These are phyloP conservation scores for Calocybe cyanea DNA, from an alignment of 768 basidiomycete genomes.

Conservation along the genomic window DNA sequence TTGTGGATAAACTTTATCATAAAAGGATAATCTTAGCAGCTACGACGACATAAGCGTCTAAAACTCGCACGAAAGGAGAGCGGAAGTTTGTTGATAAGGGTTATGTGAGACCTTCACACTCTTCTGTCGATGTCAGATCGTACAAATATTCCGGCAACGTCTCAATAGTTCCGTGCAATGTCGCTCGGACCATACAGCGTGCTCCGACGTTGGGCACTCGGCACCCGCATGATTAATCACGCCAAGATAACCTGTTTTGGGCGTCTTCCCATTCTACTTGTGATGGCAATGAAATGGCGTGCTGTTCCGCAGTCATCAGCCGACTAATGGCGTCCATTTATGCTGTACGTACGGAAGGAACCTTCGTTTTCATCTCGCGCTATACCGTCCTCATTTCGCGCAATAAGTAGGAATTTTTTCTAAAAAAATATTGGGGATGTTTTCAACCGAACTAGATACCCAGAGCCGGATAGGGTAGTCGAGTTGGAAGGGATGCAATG, in stretches of 20 bases:
- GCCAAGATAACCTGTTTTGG: constrained; percentile 39
- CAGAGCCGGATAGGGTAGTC: constrained; percentile 97
- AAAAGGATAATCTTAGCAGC: constrained; percentile 61
- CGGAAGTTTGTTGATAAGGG: constrained; percentile 64
- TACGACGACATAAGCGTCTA: constrained; percentile 1
- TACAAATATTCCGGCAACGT: constrained; percentile 95
- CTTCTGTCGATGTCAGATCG: constrained; percentile 67
- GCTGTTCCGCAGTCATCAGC: constrained; percentile 94
- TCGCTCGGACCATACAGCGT: constrained; percentile 85
- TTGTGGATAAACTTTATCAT: constrained; percentile 88
- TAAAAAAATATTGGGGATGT: too few species aligned
- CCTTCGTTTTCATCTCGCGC: constrained; percentile 93
- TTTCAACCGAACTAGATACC: constrained; percentile 99
- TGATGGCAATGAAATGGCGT: constrained; percentile 69
- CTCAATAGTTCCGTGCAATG: constrained; percentile 92
- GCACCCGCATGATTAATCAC: constrained; percentile 49
- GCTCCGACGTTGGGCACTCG: constrained; percentile 58
- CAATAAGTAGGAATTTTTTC: too few species aligned
- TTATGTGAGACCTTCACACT: constrained; percentile 91
- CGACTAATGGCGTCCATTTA: constrained; percentile 85
- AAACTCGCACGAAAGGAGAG: constrained; percentile 5
- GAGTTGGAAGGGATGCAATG: constrained; percentile 97
- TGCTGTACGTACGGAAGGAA: constrained; percentile 94
- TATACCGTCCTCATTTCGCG: constrained; percentile 94
- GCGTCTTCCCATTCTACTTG: constrained; percentile 48